Base-by-base conservation (phyloP, 768 basidiomycete genomes). In the Pseudohyphozyma bogoriensis region DNA sequence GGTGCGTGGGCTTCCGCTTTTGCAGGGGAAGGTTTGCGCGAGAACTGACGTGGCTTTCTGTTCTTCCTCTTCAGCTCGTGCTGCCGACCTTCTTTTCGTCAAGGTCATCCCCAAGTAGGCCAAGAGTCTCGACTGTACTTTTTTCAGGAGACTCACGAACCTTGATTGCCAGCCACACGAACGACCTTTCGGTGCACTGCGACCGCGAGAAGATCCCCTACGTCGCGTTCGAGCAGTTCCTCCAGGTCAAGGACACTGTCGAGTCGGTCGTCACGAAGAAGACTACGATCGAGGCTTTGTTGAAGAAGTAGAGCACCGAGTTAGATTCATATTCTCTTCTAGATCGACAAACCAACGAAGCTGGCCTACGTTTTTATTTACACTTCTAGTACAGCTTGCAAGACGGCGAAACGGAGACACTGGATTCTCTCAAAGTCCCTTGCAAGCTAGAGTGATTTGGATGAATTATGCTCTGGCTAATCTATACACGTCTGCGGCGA, bases 61-160 rank as follows among this genome's bases (percentile, higher is more conserved):
- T 31, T 22, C n/a, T 35, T 60, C 50, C 72, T 88, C 91, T 12
- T 93, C 95, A 4, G 95, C 95, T 0, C 79, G 78, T 59, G 87
- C 92, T 68, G 90, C 95, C 22, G 91, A 97, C 73, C 76, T 91
- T 24, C 80, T 99, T n/a, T 96, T 97, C 71, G 90, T 92, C 64
- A 97, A 96, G 74, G 70, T 74, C 57, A 71, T 73, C 63, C 64
- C 69, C 0, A 71, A 24, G 59, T 59, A 15, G n/a, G 62, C 55
- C 10, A 29, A 20, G 2, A 20, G 20, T 10, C 12, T 32, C 18
- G 22, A 51, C 42, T 29, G 22, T 35, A 29, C 35, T 29, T 39
- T 36, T n/a, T 37, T 26, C 28, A 12, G 29, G 26, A 24, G 20
- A 29, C 32, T 50, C 37, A 40, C 39, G 1, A 22, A 11, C 5